Evolutionary conservation across 768 basidiomycete species (phyloP).

Genomic region (Sarcodon sp.): DNA sequence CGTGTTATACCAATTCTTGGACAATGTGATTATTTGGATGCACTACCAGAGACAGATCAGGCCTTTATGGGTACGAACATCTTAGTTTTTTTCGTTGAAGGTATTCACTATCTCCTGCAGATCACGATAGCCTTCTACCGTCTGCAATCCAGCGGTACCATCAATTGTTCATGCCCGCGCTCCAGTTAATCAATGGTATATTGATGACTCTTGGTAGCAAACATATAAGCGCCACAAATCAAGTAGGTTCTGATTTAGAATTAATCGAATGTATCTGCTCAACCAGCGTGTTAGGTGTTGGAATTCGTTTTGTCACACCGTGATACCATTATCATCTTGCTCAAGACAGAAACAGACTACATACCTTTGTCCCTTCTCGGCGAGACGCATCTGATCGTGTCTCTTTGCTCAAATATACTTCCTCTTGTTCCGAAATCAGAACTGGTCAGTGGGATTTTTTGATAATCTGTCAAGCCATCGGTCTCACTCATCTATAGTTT

Average conservation of each 20-base stretch:
- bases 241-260: constrained; percentile 28
- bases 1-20: constrained; percentile 64
- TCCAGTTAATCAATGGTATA: constrained; percentile 71
- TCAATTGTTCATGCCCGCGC: constrained; percentile 75
- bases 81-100: background rate
- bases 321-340: constrained; percentile 70
- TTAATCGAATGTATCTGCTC: background rate
- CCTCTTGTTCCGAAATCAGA: constrained; percentile 67
- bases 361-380: constrained; percentile 56
- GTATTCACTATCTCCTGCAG: constrained; percentile 22
- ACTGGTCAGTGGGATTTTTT: constrained; percentile 37
- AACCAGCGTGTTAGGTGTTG: constrained; percentile 35
- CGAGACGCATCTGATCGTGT: constrained; percentile 70
- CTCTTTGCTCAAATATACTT: constrained; percentile 54
- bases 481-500: constrained; percentile 14
- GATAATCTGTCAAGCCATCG: constrained; percentile 15
- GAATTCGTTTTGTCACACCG: constrained; percentile 77
- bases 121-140: constrained; percentile 78
- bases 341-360: constrained; percentile 60
- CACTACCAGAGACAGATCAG: constrained; percentile 73
- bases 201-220: constrained; percentile 65
- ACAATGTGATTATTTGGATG: constrained; percentile 80
- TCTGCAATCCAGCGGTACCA: constrained; percentile 84
- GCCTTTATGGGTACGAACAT: constrained; percentile 57
- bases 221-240: constrained; percentile 54